A percentile compares a stretch with the other conserved stretches of the same genome.
Conservation (phyloP, 2,329 filamentous ascomycete genomes). For the Aspergillus sp. region DNA sequence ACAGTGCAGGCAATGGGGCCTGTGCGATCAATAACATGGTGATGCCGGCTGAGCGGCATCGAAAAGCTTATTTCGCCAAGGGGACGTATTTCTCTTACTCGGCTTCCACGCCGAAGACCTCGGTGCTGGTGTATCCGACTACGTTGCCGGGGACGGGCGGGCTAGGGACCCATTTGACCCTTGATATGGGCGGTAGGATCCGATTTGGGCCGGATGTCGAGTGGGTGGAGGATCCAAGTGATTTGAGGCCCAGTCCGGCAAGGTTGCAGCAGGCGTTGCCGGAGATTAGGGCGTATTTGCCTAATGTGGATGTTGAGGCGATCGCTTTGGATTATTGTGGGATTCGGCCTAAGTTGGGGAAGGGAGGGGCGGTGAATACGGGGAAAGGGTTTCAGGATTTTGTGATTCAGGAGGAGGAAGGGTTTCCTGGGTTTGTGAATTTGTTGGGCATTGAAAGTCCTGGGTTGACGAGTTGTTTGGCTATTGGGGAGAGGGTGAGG, state of each 20-base stretch:
- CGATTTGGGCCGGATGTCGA: slow-evolving; percentile 95
- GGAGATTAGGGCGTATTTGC: slow-evolving; percentile 79
- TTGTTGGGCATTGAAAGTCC: slow-evolving; percentile 91
- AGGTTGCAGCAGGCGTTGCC: slow-evolving; percentile 67
- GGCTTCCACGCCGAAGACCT: slow-evolving; percentile 63
- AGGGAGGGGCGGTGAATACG: slow-evolving; percentile 57
- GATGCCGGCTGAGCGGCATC: slow-evolving; percentile 54
- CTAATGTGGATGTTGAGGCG: slow-evolving; percentile 65
- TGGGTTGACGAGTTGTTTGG: slow-evolving; percentile 81
- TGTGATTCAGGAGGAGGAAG: slow-evolving; percentile 73
- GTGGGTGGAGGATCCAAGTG: slow-evolving; percentile 73
- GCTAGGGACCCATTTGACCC: slow-evolving; percentile 90
- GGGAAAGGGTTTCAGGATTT: slow-evolving; percentile 79
- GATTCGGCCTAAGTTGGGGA: slow-evolving; percentile 80
- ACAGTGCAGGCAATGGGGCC: slow-evolving; percentile 80
- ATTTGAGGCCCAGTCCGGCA: slow-evolving; percentile 67
- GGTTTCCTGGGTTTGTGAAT: slow-evolving; percentile 81
- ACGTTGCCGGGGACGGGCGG: slow-evolving; percentile 80
- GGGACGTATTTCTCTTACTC: slow-evolving; percentile 92
- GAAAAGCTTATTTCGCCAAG: slow-evolving; percentile 78
- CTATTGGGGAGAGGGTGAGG: slow-evolving; percentile 78
- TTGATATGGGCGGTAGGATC: slow-evolving; percentile 80
- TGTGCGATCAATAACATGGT: slow-evolving; percentile 81
- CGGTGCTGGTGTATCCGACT: slow-evolving; percentile 82
- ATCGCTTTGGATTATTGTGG: slow-evolving; percentile 85